Conservation (phyloP, 805 yeast genomes). For the Trichomonascus vanleenenianus region DNA sequence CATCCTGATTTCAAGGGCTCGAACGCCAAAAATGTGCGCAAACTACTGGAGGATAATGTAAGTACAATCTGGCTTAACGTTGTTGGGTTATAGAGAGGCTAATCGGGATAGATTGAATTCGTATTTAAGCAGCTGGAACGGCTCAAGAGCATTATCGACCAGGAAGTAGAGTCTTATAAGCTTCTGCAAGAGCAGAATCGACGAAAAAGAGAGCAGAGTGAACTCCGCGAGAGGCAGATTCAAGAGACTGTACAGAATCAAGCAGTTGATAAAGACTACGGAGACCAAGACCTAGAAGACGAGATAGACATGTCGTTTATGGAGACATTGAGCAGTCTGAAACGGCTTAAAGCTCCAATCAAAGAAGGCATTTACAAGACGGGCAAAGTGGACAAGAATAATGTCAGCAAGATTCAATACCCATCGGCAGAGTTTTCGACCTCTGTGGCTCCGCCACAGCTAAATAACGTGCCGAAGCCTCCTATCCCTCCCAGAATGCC, state of each 20-base stretch:
- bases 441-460: not conserved
- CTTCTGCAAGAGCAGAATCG: not conserved
- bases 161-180: slow-evolving; percentile 11
- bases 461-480: not conserved
- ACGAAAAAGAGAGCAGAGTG: not conserved
- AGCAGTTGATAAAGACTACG: not conserved
- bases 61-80: slow-evolving; percentile 14
- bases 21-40: slow-evolving; percentile 2
- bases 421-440: not conserved
- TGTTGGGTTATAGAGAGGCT: not conserved
- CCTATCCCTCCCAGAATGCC: not conserved
- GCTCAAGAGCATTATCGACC: slow-evolving; percentile 18
- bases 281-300: slow-evolving; percentile 1
- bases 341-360: slow-evolving; percentile 4
- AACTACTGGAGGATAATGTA: no score
- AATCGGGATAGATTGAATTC: slow-evolving; percentile 15
- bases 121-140: slow-evolving; percentile 24
- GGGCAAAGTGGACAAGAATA: not conserved
- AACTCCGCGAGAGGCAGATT: not conserved
- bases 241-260: not conserved
- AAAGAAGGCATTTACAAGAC: no score
- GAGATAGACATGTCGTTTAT: slow-evolving; percentile 6
- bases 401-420: not conserved
- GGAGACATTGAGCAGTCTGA: slow-evolving; percentile 11
- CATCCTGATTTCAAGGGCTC: slow-evolving; percentile 38